Evolutionary conservation across 2,329 filamentous ascomycete species (phyloP).

Genomic region (Botrytis paeoniae): DNA sequence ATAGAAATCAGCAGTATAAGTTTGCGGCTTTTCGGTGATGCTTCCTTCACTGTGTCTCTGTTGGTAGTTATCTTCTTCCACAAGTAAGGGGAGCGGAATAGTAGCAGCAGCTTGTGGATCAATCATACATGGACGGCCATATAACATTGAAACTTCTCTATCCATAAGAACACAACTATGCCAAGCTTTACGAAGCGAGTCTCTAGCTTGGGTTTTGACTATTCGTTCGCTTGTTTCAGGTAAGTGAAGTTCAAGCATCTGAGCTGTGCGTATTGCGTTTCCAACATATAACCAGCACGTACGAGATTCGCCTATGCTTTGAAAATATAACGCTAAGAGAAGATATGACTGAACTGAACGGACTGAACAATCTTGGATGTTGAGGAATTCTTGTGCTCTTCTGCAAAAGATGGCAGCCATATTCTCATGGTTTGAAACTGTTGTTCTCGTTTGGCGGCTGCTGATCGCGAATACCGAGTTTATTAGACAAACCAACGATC

Average conservation of each 20-base stretch:
- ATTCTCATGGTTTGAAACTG: neutral
- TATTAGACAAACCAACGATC: neutral
- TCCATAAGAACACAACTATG: neutral
- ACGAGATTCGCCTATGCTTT: neutral
- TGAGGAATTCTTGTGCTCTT: neutral
- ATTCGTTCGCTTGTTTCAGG: neutral
- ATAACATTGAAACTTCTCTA: neutral
- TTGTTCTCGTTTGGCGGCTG: neutral
- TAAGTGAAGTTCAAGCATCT: neutral
- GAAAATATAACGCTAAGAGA: neutral
- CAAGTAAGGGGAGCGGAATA: neutral
- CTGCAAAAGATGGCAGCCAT: neutral
- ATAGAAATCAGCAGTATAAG: neutral
- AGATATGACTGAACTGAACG: neutral
- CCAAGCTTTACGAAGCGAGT: neutral
- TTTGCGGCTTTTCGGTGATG: rapidly evolving
- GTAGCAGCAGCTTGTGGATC: neutral
- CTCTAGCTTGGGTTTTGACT: neutral
- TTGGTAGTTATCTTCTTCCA: neutral
- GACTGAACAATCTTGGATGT: neutral
- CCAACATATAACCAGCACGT: neutral
- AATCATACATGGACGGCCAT: neutral
- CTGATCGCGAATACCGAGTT: neutral
- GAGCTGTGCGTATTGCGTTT: neutral
- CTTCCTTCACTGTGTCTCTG: neutral